A percentile compares a stretch with the other conserved stretches of the same genome.
Evolutionary conservation across 441 rosid species (phyloP).

Genomic region (Adansonia gregorii): DNA sequence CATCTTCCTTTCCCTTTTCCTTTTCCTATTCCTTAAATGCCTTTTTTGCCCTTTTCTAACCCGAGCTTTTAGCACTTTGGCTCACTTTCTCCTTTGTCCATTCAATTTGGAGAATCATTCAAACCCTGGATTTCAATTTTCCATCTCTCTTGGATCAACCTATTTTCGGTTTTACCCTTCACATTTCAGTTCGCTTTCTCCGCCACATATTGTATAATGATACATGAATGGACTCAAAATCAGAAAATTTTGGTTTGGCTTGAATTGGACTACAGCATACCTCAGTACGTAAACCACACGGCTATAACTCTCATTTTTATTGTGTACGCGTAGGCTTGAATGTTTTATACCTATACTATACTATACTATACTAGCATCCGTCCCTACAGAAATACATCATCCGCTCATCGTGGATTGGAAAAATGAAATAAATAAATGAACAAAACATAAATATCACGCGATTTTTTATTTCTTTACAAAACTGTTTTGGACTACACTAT

Average conservation of each 20-base stretch:
- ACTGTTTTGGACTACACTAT: neutral
- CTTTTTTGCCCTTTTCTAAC: neutral
- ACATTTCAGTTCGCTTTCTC: neutral
- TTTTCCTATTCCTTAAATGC: neutral
- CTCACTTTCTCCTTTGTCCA: neutral
- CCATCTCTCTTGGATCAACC: conserved; percentile 4
- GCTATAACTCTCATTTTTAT: too few species aligned
- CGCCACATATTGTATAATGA: neutral
- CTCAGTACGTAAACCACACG: too few species aligned
- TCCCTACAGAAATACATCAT: neutral
- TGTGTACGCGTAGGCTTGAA: too few species aligned
- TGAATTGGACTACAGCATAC: neutral
- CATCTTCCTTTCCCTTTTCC: too few species aligned
- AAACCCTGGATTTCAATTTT: conserved; percentile 7
- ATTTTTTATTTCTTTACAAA: neutral
- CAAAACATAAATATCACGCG: neutral
- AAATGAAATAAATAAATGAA: neutral
- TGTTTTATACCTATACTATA: too few species aligned
- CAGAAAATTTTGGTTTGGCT: too few species aligned
- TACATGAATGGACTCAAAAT: too few species aligned
- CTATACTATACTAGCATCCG: too few species aligned
- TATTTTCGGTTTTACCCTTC: neutral
- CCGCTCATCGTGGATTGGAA: neutral
- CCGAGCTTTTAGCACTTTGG: neutral
- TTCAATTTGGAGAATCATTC: conserved; percentile 16